Base-by-base conservation (phyloP, 352 stramenopile species). In the Phytopythium chamaehyphon region DNA sequence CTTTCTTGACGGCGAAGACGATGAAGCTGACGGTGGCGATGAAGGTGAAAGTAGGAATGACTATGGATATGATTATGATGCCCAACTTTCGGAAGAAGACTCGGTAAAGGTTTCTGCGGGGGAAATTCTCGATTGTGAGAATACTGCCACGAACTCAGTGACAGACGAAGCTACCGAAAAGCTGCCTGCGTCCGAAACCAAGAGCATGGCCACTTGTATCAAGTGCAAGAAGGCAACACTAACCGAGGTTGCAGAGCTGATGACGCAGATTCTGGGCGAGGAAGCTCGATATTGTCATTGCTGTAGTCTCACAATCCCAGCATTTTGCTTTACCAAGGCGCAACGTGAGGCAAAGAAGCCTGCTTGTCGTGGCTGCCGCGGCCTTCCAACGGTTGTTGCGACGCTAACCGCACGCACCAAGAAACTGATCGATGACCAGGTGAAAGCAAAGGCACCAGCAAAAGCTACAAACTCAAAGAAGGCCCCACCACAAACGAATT, bases 321-420 rank as follows among this genome's bases (percentile, higher is more conserved):
- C n/a, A 5, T 47, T 47, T 11, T 47, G 40, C 40, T 33, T 47
- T 16, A 47, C 40, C 12, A 24, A 22, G 40, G 5, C 21, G 3
- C 40, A 47, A 19, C 40, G 21, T 6, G 23, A 22, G 40, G 40
- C 40, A 4, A n/a, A 10, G 19, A 18, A 6, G 8, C 21, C 40
- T 15, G 40, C 28, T n/a, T 47, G 40, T 15, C 40, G 40, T 47
- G 40, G 40, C 22, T 47, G 40, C 21, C 21, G 40, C 19, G 40
- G 40, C 3, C 3, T 15, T 22, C n/a, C 23, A 24, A 33, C 40
- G n/a, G 40, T 47, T 24, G 40, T 47, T 14, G 21, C 40, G 11
- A 18, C 40, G 22, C 40, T 47, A 10, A 47, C 40, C 0, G 11
- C 40, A 1, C 40, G 40, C 21, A 10, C 26, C 21, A 11, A 19